Percentiles rank a stretch among this genome's conserved stretches.
phyloP scores from a whole-genome alignment of 73 alveolate genomes.

The Paramecium tetraurelia region DNA sequence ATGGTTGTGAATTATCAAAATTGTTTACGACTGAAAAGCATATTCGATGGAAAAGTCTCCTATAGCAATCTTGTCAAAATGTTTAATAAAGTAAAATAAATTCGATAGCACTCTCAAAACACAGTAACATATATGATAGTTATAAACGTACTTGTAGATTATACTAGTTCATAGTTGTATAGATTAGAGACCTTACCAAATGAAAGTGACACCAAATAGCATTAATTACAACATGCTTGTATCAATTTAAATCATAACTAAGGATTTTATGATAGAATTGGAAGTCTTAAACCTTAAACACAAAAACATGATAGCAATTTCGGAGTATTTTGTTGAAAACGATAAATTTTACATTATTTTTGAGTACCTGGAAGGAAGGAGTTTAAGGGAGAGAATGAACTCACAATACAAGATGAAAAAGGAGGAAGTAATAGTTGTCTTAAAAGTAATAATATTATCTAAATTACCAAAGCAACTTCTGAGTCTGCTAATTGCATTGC shows the following conservation, averaged over 20 bases:
- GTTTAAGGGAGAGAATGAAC: background rate
- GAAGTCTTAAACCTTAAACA: background rate
- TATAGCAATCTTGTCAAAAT: background rate
- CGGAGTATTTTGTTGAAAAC: background rate
- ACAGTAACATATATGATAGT: background rate
- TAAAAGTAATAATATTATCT: background rate
- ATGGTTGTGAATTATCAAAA: background rate
- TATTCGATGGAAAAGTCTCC: background rate
- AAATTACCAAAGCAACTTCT: background rate
- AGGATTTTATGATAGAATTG: background rate
- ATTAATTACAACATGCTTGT: background rate
- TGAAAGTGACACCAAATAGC: background rate
- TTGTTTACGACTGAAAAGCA: background rate
- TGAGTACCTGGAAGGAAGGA: background rate
- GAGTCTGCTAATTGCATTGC: background rate
- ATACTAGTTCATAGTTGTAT: background rate
- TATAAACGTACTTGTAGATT: background rate
- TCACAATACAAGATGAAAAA: background rate
- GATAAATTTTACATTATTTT: background rate
- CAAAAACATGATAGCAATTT: background rate
- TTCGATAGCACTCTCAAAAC: background rate
- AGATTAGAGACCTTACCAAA: background rate
- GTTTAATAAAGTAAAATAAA: background rate
- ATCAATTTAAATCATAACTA: background rate
- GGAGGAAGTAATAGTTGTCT: background rate